Conservation (phyloP, 2,329 filamentous ascomycete species). For the Fusarium sp. region DNA sequence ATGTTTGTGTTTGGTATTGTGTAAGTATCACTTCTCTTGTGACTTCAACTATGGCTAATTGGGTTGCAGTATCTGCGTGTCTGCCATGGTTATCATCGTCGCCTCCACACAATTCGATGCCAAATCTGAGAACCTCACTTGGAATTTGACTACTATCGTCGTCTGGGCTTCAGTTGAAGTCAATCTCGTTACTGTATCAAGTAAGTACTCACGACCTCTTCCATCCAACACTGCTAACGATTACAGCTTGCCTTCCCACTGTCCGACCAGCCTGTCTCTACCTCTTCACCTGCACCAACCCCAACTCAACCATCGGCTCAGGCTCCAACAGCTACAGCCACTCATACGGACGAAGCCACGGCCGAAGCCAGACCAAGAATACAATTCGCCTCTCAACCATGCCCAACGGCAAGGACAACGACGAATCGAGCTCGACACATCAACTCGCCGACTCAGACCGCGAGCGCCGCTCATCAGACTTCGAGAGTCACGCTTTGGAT, state of each 20-base stretch:
- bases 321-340: slow-evolving; percentile 31
- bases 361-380: slow-evolving; percentile 40
- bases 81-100: slow-evolving; percentile 40
- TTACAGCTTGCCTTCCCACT: slow-evolving; percentile 38
- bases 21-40: slow-evolving; percentile 29
- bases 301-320: slow-evolving; percentile 27
- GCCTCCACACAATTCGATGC: slow-evolving; percentile 33
- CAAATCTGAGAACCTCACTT: slow-evolving; percentile 34
- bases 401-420: slow-evolving; percentile 26
- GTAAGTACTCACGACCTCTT: not conserved
- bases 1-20: slow-evolving; percentile 51
- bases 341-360: slow-evolving; percentile 19
- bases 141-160: slow-evolving; percentile 41
- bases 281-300: slow-evolving; percentile 35
- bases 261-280: slow-evolving; percentile 40
- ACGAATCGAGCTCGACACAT: slow-evolving; percentile 42
- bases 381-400: slow-evolving; percentile 38
- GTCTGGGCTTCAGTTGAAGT: slow-evolving; percentile 46
- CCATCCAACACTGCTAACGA: rapidly evolving
- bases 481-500: slow-evolving; percentile 42
- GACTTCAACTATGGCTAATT: rapidly evolving
- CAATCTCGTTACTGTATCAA: slow-evolving; percentile 44
- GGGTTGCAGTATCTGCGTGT: slow-evolving; percentile 30
- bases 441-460: slow-evolving; percentile 36
- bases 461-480: slow-evolving; percentile 29